phyloP scores from a whole-genome alignment of 2,329 filamentous ascomycete species.

The Curvularia verruculosa region DNA sequence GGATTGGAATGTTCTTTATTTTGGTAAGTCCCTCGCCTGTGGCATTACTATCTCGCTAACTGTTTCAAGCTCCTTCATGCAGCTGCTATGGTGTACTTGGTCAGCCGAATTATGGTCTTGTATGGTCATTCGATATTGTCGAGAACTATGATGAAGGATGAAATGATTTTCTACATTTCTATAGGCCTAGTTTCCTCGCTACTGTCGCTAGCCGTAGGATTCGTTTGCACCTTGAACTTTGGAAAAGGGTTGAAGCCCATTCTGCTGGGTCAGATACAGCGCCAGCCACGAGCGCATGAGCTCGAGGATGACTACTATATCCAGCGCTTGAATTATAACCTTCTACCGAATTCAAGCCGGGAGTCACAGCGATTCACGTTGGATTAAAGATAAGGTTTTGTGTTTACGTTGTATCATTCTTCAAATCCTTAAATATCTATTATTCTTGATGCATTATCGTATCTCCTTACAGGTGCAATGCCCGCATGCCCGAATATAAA shows the following conservation, averaged over 20 bases:
- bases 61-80: constrained; percentile 17
- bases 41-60: neutral
- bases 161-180: constrained; percentile 30
- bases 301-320: constrained; percentile 14
- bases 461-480: neutral
- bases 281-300: constrained; percentile 9
- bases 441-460: neutral
- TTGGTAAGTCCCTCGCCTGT: constrained; percentile 17
- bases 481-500: no score
- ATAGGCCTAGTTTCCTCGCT: constrained; percentile 17
- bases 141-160: constrained; percentile 25
- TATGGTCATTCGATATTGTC: constrained; percentile 14
- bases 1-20: constrained; percentile 15
- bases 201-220: constrained; percentile 7
- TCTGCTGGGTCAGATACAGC: constrained; percentile 18
- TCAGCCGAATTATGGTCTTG: constrained; percentile 29
- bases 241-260: constrained; percentile 30
- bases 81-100: constrained; percentile 28
- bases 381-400: constrained; percentile 4
- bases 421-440: neutral
- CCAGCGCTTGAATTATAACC: constrained; percentile 20
- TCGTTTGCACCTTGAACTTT: constrained; percentile 30
- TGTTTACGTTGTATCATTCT: neutral
- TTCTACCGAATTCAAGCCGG: constrained; percentile 9
- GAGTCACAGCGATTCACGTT: constrained; percentile 17